Evolutionary conservation across 192 early-diverging fungal species (phyloP).

Genomic region (Entomortierella lignicola): DNA sequence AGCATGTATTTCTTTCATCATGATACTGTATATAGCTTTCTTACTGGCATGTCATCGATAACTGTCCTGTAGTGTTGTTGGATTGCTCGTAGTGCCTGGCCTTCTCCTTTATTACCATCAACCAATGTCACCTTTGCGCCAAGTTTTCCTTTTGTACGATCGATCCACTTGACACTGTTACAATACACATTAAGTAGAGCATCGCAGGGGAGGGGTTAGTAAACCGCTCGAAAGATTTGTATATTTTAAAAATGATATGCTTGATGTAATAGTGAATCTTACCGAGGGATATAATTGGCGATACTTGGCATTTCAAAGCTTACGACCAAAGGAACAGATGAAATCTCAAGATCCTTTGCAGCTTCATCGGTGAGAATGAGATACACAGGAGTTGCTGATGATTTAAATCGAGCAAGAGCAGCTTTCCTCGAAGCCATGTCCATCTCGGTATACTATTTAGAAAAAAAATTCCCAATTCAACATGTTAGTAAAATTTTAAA

Average conservation of each 20-base stretch:
- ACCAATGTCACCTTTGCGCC: constrained; percentile 46
- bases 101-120: constrained; percentile 45
- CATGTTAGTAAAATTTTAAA: too few species aligned
- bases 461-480: too few species aligned
- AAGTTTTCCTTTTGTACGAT: constrained; percentile 35
- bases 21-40: background rate
- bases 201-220: too few species aligned
- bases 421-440: constrained; percentile 24
- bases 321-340: constrained; percentile 36
- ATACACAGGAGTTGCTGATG: constrained; percentile 10
- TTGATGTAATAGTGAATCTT: background rate
- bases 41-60: constrained; percentile 54
- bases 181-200: too few species aligned
- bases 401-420: constrained; percentile 22
- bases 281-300: constrained; percentile 44
- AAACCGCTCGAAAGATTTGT: too few species aligned
- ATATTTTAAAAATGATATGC: background rate
- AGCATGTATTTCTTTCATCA: background rate
- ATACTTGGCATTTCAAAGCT: constrained; percentile 47
- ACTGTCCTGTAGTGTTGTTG: constrained; percentile 44
- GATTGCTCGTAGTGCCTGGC: constrained; percentile 28
- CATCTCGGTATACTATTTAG: constrained; percentile 45
- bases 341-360: constrained; percentile 28
- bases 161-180: constrained; percentile 51
- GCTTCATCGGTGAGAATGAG: constrained; percentile 35